Percentiles rank a stretch among this genome's conserved stretches.
Conservation (phyloP, 2,329 filamentous ascomycete species). For the Coniosporium tulheliwenetii region DNA sequence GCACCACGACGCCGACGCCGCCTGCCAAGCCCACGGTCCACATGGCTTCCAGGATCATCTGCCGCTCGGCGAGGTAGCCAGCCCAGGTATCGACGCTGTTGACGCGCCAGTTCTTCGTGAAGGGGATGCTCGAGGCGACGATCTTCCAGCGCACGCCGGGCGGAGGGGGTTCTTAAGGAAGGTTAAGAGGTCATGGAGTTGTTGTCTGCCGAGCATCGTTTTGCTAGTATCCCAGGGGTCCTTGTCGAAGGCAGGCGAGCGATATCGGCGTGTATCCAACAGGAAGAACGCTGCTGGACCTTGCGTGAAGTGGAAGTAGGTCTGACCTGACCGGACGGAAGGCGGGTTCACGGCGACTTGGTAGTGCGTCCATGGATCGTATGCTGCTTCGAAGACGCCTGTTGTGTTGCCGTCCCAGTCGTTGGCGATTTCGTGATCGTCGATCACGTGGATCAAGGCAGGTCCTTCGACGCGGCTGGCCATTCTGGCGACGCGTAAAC, state of each 20-base stretch:
- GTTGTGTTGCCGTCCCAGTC: constrained; percentile 79
- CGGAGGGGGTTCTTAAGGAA: constrained; percentile 63
- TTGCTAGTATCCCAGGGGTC: constrained; percentile 40
- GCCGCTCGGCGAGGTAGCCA: constrained; percentile 71
- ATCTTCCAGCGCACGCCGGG: constrained; percentile 84
- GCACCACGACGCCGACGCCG: constrained; percentile 62
- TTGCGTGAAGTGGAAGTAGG: constrained; percentile 80
- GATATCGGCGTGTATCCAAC: constrained; percentile 79
- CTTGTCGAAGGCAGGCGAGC: constrained; percentile 39
- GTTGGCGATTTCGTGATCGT: constrained; percentile 93
- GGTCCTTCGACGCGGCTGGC: constrained; percentile 53
- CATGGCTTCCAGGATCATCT: constrained; percentile 70
- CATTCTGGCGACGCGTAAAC: constrained; percentile 95
- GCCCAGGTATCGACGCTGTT: constrained; percentile 88
- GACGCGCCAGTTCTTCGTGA: constrained; percentile 94
- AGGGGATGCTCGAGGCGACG: constrained; percentile 76
- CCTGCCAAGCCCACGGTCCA: constrained; percentile 63
- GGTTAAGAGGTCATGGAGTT: constrained; percentile 62
- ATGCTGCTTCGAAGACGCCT: constrained; percentile 62
- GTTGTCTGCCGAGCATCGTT: constrained; percentile 71
- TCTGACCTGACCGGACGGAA: constrained; percentile 44
- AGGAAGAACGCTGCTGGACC: constrained; percentile 92
- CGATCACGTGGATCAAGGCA: constrained; percentile 96
- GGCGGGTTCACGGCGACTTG: constrained; percentile 78
- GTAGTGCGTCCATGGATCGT: constrained; percentile 76